Percentiles rank a stretch among this genome's conserved stretches.
Conservation (phyloP, 1,284 basidiomycete genomes). For the Trichosporon sp. region DNA sequence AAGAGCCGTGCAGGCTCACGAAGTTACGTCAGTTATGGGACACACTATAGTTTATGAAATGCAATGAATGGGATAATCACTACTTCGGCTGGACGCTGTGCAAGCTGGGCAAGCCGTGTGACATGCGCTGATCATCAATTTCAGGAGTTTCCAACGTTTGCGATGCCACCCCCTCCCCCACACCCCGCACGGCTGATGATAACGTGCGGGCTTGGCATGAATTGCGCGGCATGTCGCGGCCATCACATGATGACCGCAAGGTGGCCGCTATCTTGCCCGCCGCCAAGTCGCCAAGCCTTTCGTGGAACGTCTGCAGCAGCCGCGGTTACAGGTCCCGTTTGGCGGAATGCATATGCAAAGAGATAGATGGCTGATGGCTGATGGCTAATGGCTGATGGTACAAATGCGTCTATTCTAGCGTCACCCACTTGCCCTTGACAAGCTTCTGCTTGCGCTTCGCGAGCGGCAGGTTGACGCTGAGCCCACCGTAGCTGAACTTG, state of each 20-base stretch:
- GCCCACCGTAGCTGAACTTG: slow-evolving; percentile 64
- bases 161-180: too few species aligned
- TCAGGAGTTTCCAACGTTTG: not conserved
- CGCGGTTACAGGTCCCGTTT: not conserved
- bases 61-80: not conserved
- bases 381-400: slow-evolving; percentile 18
- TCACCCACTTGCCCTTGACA: slow-evolving; percentile 49
- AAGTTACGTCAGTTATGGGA: not conserved
- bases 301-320: not conserved
- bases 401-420: slow-evolving; percentile 27
- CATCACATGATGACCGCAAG: not conserved
- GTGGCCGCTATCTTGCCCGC: not conserved
- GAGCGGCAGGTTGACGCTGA: slow-evolving; percentile 77
- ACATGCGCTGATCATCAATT: not conserved
- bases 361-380: not conserved
- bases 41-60: not conserved
- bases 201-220: not conserved
- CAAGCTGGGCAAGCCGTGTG: not conserved
- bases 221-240: not conserved
- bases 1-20: not conserved
- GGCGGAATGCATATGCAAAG: not conserved
- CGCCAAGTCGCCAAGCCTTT: not conserved
- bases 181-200: not conserved
- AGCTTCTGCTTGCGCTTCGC: slow-evolving; percentile 56
- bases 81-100: not conserved